phyloP scores from a whole-genome alignment of 805 yeast species.

The Kregervanrija delftensis region DNA sequence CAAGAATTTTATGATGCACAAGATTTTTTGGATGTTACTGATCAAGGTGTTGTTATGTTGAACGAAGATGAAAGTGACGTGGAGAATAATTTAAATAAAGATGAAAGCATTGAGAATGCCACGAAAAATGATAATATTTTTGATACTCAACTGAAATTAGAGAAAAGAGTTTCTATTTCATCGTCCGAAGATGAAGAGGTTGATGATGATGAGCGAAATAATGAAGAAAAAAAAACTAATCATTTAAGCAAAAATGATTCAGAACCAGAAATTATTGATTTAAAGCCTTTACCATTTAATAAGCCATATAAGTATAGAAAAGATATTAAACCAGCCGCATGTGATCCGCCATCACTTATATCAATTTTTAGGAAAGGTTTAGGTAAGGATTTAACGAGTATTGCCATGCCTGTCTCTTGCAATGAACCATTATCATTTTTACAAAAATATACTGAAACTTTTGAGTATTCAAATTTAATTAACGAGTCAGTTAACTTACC shows the following conservation, averaged over 20 bases:
- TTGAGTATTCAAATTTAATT: slow-evolving; percentile 69
- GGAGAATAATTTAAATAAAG: slow-evolving; percentile 1
- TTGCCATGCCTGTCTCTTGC: slow-evolving; percentile 90
- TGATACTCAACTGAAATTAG: slow-evolving; percentile 5
- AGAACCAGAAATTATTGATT: slow-evolving; percentile 20
- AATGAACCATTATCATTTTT: slow-evolving; percentile 87
- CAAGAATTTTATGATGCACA: slow-evolving; percentile 65
- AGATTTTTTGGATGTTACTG: slow-evolving; percentile 46
- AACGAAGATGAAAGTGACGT: slow-evolving; percentile 24
- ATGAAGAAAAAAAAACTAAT: background rate
- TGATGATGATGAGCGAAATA: background rate
- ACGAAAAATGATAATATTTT: slow-evolving; percentile 15
- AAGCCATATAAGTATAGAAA: slow-evolving; percentile 43
- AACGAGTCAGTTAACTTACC: slow-evolving; percentile 50
- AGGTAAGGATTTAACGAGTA: slow-evolving; percentile 79
- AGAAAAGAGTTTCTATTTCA: background rate
- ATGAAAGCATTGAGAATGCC: background rate
- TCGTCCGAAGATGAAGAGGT: background rate
- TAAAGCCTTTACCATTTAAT: slow-evolving; percentile 65
- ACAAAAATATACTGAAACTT: slow-evolving; percentile 71
- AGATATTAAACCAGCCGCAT: slow-evolving; percentile 50
- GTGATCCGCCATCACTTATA: slow-evolving; percentile 76
- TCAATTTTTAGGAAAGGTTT: slow-evolving; percentile 81
- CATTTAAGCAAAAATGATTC: background rate
- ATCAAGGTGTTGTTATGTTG: slow-evolving; percentile 51